Percentiles rank a stretch among this genome's conserved stretches.
These are phyloP conservation scores for Marasmius oreades DNA, from an alignment of 1,284 basidiomycete genomes.

Conservation along the genomic window DNA sequence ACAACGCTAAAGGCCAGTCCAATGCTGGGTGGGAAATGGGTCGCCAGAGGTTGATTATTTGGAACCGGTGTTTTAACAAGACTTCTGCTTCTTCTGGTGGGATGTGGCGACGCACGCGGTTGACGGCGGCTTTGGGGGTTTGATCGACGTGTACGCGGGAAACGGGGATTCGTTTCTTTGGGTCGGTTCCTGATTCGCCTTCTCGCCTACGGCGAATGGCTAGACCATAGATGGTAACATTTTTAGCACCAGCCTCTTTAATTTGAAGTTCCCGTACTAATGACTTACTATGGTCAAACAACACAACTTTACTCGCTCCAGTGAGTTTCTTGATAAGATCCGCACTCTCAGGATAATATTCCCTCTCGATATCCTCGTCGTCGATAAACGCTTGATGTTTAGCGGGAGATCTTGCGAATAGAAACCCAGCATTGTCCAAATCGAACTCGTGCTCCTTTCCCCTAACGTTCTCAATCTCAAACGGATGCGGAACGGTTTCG, in stretches of 20 bases:
- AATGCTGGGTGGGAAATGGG: slow-evolving; percentile 51
- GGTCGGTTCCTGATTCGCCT: slow-evolving; percentile 31
- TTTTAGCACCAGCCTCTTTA: neutral
- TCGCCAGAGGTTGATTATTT: slow-evolving; percentile 74
- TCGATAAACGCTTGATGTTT: slow-evolving; percentile 41
- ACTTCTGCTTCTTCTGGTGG: slow-evolving; percentile 34
- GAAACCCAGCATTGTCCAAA: slow-evolving; percentile 57
- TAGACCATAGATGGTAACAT: slow-evolving; percentile 12
- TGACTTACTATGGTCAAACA: slow-evolving; percentile 63
- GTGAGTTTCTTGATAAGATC: slow-evolving; percentile 58
- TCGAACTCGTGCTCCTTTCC: slow-evolving; percentile 45
- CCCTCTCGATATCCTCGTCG: slow-evolving; percentile 44
- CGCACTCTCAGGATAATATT: slow-evolving; percentile 60
- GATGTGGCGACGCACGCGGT: slow-evolving; percentile 49
- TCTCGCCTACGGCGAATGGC: slow-evolving; percentile 40
- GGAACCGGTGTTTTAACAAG: slow-evolving; percentile 50
- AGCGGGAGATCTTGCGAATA: slow-evolving; percentile 34
- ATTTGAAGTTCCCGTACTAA: neutral
- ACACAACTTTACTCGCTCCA: slow-evolving; percentile 53
- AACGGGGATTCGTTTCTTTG: slow-evolving; percentile 43
- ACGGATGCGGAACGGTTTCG: neutral
- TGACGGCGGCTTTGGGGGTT: slow-evolving; percentile 43
- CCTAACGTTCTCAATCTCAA: slow-evolving; percentile 49
- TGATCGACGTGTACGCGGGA: slow-evolving; percentile 57
- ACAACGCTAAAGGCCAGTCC: slow-evolving; percentile 61